Base-by-base conservation (phyloP, 208 protist genomes). In the Phytomonas francai region DNA sequence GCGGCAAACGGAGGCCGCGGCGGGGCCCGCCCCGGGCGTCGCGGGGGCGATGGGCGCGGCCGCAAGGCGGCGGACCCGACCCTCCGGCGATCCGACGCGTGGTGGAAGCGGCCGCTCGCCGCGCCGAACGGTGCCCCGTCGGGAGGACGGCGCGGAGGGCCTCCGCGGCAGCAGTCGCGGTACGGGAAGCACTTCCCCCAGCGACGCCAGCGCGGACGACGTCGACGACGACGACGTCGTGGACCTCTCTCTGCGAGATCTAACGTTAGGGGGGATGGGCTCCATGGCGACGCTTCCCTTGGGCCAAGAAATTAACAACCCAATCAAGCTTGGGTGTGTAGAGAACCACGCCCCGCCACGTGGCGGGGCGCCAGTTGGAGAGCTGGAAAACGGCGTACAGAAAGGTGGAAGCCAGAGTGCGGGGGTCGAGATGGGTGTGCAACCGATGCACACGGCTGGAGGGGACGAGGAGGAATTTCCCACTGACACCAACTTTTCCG, bases 81-180 rank as follows among this genome's bases (percentile, higher is more conserved):
- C 39, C 12, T 49, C 7, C 16, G 39, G 16, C 39, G 12, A 49
- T 49, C 39, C 4, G 12, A 9, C 16, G 16, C 39, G 16, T 12
- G 4, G 7, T 49, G 39, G 39, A 9, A 49, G 39, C 12, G 14
- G 39, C 39, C 39, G 4, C 39, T 49, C 16, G 4, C 39, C 39
- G 12, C 39, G 16, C 39, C 39, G 39, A 49, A 49, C 9, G 39
- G 39, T 19, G 3, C 39, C 39, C 16, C 39, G 39, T 49, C 39
- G 2, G 2, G 69, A 70, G 33, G 65, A 66, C 49, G 67, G 65
- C 39, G 69, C 66, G 33, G 65, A 66, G 33, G 67, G 65, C 30
- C 39, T 19, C 4, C 16, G 39, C 16, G 39, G 4, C 39, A 49
- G 39, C 39, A 49, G 39, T 49, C 39, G 9, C 9, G 12, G 16